Base-by-base conservation (phyloP, 2,329 filamentous ascomycete species). In the Arachnopeziza araneosa region DNA sequence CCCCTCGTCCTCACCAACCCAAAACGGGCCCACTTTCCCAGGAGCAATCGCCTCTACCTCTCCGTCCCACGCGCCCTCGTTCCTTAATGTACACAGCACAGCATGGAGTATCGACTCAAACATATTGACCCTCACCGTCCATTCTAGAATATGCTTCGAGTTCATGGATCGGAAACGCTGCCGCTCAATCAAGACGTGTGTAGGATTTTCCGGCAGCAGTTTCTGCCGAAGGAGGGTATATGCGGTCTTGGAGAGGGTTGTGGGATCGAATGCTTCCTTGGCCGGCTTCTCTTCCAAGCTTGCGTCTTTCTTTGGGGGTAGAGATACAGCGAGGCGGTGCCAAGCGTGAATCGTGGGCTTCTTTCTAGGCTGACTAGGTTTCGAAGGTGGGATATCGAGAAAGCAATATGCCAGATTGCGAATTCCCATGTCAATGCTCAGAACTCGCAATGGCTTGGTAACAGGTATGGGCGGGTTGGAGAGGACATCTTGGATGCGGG, bases 401-500 rank as follows among this genome's bases (percentile, higher is more conserved):
- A 90, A 79, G 64, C 88, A 89, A 71, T 85, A 91, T 1, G 90
- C 90, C 3, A 96, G 77, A 71, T 96, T 96, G 51, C 84, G 85
- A 65, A 96, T 89, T 3, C 91, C 91, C 84, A 95, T 88, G 72
- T 96, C 91, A 63, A 96, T 88, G 70, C 89, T 93, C 36, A 95
- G 73, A 24, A 95, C 79, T 51, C 86, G 65, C 23, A 59, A 36
- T 19, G 63, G 59, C 60, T 61, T 55, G 36, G 63, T 22, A 48
- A 63, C 48, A 60, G 54, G 24, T 60, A 60, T 68, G 64, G 21
- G n/a, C 67, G 56, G 22, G 64, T 58, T 22, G 62, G 21, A 23
- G 24, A 54, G 36, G n/a, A 21, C 58, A 49, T 60, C 55, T 51
- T 50, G 50, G 21, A 90, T 75, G 0, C 82, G 79, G n/a, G 75